Evolutionary conservation across 2,329 filamentous ascomycete species (phyloP).

Genomic region (Trichophyton simii): DNA sequence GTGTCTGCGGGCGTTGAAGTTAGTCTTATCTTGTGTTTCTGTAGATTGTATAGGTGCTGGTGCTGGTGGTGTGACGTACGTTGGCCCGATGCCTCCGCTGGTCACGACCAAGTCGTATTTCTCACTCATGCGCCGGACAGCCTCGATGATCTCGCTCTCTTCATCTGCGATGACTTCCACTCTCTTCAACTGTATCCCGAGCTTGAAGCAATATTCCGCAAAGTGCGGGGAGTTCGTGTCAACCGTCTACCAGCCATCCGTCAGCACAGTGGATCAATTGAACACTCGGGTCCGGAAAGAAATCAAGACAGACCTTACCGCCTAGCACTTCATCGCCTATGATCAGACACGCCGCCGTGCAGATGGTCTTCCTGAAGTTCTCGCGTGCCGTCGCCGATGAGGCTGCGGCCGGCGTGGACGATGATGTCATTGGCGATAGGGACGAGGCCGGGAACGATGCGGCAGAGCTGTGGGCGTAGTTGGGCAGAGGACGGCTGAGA

Average conservation of each 20-base stretch:
- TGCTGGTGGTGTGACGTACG: constrained; percentile 43
- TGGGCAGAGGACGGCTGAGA: constrained; percentile 50
- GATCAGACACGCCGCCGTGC: constrained; percentile 82
- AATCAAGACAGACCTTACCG: constrained; percentile 55
- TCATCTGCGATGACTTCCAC: constrained; percentile 91
- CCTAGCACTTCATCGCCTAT: constrained; percentile 96
- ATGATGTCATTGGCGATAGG: constrained; percentile 34
- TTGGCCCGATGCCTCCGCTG: constrained; percentile 88
- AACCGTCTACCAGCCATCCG: constrained; percentile 41
- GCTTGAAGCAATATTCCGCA: constrained; percentile 53
- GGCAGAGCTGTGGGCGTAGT: constrained; percentile 40
- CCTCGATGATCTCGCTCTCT: constrained; percentile 78
- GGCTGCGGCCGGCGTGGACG: constrained; percentile 9
- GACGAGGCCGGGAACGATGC: constrained; percentile 21
- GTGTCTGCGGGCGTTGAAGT: constrained; percentile 45
- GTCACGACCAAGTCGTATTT: constrained; percentile 93
- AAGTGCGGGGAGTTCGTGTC: constrained; percentile 55
- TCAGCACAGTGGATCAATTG: background rate
- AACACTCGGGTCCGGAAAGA: background rate
- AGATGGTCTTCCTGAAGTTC: constrained; percentile 48
- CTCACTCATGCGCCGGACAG: constrained; percentile 71
- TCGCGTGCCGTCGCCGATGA: constrained; percentile 14
- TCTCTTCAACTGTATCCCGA: constrained; percentile 60
- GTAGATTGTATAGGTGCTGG: background rate
- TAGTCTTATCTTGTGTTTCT: background rate